Evolutionary conservation across 441 rosid species (phyloP), one percentile per base, ranked within the genome.

Genomic region (Omphalea diandra): DNA sequence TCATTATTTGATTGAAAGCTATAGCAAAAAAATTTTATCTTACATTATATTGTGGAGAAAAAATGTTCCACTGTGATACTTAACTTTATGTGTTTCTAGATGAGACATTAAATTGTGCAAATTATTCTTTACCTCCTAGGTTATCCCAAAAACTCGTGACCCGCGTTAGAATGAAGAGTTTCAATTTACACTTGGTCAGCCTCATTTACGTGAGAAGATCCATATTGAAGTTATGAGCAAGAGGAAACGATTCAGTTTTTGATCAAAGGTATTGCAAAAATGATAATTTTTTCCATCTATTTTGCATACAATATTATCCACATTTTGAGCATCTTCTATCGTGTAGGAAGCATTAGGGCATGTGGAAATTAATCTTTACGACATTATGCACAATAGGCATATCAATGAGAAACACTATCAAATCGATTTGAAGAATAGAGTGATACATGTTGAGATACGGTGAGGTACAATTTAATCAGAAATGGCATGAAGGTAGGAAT

Each of bases 111-210:
- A 40, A 15, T 8, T 40, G 3, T 15, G 9, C 9, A 40, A 40
- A 3, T 11, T 40, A 10, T 47, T 1, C 1, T n/a, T 47, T 9
- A 8, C 46, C 54, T 62, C 63, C 24, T 80, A 91, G 99, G 81
- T 81, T 87, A 61, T 90, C 29, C 86, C 72, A 81, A 89, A 83
- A 82, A 83, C 86, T 46, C 88, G 97, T 0, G 81, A 87, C 73
- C 99, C 99, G 2, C 70, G 73, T 5, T 94, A 97, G 99, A 86
- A 87, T 9, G 99, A 94, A 63, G 99, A 91, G 69, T 92, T 94
- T 59, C 83, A 90, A 66, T 94, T 85, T 65, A 88, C 81, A 77
- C 84, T 94, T 2, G 99, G 90, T 74, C 91, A 85, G 70, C 90
- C 98, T 26, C 99, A 97, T 41, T n/a, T 87, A 67, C 78, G 78